Conservation (phyloP, 441 rosid genomes). For the Rhodomyrtus psidioides region DNA sequence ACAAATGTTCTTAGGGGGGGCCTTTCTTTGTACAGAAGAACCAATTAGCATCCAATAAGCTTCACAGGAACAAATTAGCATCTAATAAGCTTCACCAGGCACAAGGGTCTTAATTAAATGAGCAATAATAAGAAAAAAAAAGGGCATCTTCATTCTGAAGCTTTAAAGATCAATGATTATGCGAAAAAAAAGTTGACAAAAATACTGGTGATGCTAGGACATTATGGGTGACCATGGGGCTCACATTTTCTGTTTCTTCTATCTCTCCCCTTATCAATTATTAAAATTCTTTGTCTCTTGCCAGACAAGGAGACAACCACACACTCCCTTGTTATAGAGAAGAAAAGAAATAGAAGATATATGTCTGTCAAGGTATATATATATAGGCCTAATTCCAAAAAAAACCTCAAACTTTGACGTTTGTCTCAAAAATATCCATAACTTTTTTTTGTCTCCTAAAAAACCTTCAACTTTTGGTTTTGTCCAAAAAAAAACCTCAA, state of each 20-base stretch:
- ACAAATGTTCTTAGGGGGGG: background rate
- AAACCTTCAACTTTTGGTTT: too few relatives aligned
- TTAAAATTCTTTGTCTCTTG: slow-evolving; percentile 57
- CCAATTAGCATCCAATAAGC: background rate
- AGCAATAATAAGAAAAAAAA: background rate
- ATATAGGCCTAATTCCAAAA: too few relatives aligned
- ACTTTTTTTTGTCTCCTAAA: too few relatives aligned
- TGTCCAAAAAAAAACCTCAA: too few relatives aligned
- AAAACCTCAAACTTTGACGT: too few relatives aligned
- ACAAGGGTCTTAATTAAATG: background rate
- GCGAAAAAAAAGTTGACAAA: slow-evolving; percentile 18
- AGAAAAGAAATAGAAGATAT: background rate
- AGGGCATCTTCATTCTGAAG: slow-evolving; percentile 18
- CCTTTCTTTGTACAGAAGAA: background rate
- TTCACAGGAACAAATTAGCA: background rate
- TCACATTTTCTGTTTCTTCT: slow-evolving; percentile 33
- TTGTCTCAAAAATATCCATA: too few relatives aligned
- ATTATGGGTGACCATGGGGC: slow-evolving; percentile 52
- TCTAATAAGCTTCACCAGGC: background rate
- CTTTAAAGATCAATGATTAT: slow-evolving; percentile 4
- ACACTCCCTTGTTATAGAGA: background rate
- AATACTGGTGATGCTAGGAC: slow-evolving; percentile 39
- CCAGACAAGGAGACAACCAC: slow-evolving; percentile 46
- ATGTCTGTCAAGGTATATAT: background rate
- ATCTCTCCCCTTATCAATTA: slow-evolving; percentile 32